Evolutionary conservation across 176 grass and related monocot species (phyloP), one percentile per base, ranked within the genome.

Genomic region (Lolium perenne): DNA sequence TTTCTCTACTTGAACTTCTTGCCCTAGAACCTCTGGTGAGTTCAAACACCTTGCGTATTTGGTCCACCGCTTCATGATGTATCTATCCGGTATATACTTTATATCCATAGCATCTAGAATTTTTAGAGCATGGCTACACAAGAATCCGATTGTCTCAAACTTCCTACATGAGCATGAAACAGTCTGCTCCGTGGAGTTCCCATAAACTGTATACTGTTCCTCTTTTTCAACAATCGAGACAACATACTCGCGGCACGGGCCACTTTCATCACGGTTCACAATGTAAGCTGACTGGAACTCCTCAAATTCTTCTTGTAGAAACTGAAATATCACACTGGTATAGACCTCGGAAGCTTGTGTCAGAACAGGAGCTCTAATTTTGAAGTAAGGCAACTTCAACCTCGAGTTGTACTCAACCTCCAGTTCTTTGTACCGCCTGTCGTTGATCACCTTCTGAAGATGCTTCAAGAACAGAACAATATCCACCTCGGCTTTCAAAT

Each of bases 91-190:
- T 13, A 95, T 59, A 71, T 87, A 84, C 80, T 95, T 93, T 71
- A 95, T 88, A 69, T 93, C 89, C 88, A 95, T 95, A 9, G 77
- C 76, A 65, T 95, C 94, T 14, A 93, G 57, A 71, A 89, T 79
- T 88, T 95, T 93, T 43, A 95, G 71, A 29, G 94, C 84, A 89
- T 95, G 94, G 22, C 91, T 89, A 67, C 86, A 93, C 64, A 89
- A 3, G 58, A 87, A 91, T 65, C 91, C 93, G 64, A 92, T 77
- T 20, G 73, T 86, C 84, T 95, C 88, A 57, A 95, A 95, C 61
- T 91, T 95, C 43, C 73, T 86, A 66, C 89, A 95, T 21, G 83
- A 91, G 67, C 91, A 93, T 54, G 65, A 57, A 51, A 95, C 86
- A 13, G 48, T 87, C 67, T 87, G 89, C 50, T 95, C 94, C 1